Evolutionary conservation across 257 asterid species (phyloP).

Genomic region (Nicotiana benthamiana): DNA sequence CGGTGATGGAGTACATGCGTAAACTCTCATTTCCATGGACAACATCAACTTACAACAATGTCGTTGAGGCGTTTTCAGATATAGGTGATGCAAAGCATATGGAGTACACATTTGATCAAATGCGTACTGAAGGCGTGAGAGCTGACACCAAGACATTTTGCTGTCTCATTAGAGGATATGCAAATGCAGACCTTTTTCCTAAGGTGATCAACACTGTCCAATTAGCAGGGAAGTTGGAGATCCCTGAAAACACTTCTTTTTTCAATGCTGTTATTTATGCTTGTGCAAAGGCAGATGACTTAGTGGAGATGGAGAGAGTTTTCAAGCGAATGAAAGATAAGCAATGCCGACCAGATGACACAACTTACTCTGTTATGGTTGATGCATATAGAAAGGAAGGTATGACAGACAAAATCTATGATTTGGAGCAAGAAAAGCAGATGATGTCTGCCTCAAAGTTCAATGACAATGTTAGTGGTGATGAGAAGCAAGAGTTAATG

Average conservation of each 20-base stretch:
- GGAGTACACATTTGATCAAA: conserved; percentile 81
- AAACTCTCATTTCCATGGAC: conserved; percentile 92
- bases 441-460: conserved; percentile 14
- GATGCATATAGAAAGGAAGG: conserved; percentile 80
- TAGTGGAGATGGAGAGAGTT: conserved; percentile 91
- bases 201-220: conserved; percentile 73
- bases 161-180: conserved; percentile 82
- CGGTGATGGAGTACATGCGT: conserved; percentile 97
- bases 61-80: conserved; percentile 85
- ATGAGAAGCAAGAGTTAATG: conserved; percentile 12
- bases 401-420: conserved; percentile 71
- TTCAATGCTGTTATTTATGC: conserved; percentile 80
- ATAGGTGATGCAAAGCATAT: conserved; percentile 76
- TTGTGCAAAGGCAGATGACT: conserved; percentile 79
- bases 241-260: conserved; percentile 76
- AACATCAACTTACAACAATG: conserved; percentile 85
- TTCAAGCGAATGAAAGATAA: conserved; percentile 80
- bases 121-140: conserved; percentile 76
- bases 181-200: conserved; percentile 72
- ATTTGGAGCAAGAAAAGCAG: conserved; percentile 59
- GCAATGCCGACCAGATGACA: conserved; percentile 52
- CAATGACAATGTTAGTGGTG: conserved; percentile 10
- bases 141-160: conserved; percentile 83
- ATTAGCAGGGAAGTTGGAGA: conserved; percentile 75
- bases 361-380: conserved; percentile 61